Conservation (phyloP, 148 eudicot genomes). For the Rhododendron molle region DNA sequence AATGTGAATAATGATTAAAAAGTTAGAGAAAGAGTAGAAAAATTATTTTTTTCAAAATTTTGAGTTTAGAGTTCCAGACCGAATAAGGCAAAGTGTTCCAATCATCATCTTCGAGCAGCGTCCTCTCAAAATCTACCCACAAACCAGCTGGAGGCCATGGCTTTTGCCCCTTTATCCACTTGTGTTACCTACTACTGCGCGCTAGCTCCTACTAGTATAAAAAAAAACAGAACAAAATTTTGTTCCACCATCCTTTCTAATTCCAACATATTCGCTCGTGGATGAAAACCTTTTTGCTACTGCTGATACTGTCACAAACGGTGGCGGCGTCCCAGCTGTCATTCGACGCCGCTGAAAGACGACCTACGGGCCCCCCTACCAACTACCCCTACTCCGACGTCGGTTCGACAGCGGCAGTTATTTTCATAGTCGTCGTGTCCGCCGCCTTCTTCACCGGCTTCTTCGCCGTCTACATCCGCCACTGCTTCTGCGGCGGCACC, state of each 20-base stretch:
- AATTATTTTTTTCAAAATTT: too few relatives aligned
- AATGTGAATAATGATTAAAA: too few relatives aligned
- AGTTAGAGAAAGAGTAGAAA: too few relatives aligned
- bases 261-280: background rate
- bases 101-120: background rate
- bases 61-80: too few relatives aligned
- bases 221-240: background rate
- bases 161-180: too few relatives aligned
- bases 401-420: background rate
- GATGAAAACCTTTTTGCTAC: background rate
- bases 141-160: too few relatives aligned
- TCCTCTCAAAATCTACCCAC: background rate
- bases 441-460: background rate
- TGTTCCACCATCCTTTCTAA: too few relatives aligned
- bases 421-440: background rate
- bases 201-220: too few relatives aligned
- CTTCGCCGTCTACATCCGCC: background rate
- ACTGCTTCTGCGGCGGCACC: background rate
- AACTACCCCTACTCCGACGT: background rate
- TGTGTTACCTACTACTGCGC: too few relatives aligned
- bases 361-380: background rate
- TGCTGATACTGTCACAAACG: background rate
- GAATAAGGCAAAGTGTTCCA: background rate
- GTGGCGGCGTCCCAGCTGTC: background rate
- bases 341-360: background rate